Percentiles rank a stretch among this genome's conserved stretches.
These are phyloP conservation scores for Trichoderma asperelloides DNA, from an alignment of 495 filamentous ascomycete genomes.

Conservation along the genomic window DNA sequence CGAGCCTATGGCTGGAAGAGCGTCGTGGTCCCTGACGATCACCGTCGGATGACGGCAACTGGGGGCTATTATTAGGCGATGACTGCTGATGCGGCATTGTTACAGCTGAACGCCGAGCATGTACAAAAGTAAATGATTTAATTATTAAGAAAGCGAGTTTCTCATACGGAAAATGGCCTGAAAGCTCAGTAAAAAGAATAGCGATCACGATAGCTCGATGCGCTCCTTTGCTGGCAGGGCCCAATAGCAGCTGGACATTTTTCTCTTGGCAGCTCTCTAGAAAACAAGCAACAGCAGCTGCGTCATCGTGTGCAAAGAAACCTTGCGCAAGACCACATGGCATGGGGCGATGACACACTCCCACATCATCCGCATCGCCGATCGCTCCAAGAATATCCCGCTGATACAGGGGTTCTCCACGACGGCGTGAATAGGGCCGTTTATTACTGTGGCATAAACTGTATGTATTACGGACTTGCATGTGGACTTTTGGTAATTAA, in stretches of 20 bases:
- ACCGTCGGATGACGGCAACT: not conserved
- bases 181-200: not conserved
- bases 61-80: not conserved
- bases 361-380: not conserved
- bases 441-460: not conserved
- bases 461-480: not conserved
- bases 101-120: not conserved
- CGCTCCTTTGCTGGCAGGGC: not conserved
- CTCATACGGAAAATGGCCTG: not conserved
- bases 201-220: not conserved
- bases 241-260: not conserved
- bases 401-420: not conserved
- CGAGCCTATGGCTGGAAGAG: not conserved
- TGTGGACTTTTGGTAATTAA: too few relatives aligned
- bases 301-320: not conserved
- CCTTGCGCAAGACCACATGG: not conserved
- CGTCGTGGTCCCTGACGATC: conserved; percentile 2
- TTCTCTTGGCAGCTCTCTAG: not conserved
- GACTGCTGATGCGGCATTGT: not conserved
- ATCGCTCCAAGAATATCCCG: not conserved
- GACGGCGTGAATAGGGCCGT: not conserved
- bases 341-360: not conserved
- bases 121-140: not conserved
- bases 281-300: not conserved
- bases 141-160: not conserved